phyloP scores from a whole-genome alignment of 2,329 filamentous ascomycete species.

The Neonectria magnoliae region DNA sequence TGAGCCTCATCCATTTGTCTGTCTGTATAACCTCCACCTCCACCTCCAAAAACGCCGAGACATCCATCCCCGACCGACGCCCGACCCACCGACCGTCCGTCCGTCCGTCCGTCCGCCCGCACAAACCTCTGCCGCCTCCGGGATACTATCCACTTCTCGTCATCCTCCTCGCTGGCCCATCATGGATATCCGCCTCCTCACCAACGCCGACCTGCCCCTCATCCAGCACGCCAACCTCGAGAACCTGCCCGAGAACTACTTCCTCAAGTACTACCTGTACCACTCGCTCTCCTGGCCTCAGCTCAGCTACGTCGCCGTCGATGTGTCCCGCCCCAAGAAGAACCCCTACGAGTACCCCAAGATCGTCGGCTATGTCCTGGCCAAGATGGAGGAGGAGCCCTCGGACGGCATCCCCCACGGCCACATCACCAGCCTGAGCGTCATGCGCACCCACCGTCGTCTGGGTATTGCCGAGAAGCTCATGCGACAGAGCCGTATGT shows the following conservation, averaged over 20 bases:
- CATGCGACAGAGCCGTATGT: conserved; percentile 94
- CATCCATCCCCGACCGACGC: neutral
- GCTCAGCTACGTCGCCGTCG: conserved; percentile 94
- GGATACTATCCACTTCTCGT: neutral
- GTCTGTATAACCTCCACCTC: conserved; percentile 1
- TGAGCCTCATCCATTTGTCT: conserved; percentile 11
- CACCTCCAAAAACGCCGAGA: conserved; percentile 5
- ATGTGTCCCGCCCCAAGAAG: conserved; percentile 81
- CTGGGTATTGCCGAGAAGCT: conserved; percentile 95
- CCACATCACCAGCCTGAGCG: conserved; percentile 93
- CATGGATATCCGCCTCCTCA: conserved; percentile 94
- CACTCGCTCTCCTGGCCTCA: conserved; percentile 98
- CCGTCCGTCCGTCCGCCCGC: neutral
- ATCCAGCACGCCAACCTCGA: conserved; percentile 99
- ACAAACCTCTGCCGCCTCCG: neutral
- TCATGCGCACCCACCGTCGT: conserved; percentile 94
- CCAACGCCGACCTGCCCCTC: conserved; percentile 83
- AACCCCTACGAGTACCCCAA: conserved; percentile 91
- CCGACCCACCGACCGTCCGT: too few relatives aligned
- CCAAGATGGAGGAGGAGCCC: conserved; percentile 99
- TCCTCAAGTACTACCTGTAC: conserved; percentile 99
- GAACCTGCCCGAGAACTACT: conserved; percentile 99
- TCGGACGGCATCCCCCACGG: conserved; percentile 90
- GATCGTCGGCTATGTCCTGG: conserved; percentile 98
- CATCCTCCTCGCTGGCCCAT: conserved; percentile 35